These are phyloP conservation scores for Fusarium austroafricanum DNA, from an alignment of 2,329 filamentous ascomycete genomes.

Conservation along the genomic window DNA sequence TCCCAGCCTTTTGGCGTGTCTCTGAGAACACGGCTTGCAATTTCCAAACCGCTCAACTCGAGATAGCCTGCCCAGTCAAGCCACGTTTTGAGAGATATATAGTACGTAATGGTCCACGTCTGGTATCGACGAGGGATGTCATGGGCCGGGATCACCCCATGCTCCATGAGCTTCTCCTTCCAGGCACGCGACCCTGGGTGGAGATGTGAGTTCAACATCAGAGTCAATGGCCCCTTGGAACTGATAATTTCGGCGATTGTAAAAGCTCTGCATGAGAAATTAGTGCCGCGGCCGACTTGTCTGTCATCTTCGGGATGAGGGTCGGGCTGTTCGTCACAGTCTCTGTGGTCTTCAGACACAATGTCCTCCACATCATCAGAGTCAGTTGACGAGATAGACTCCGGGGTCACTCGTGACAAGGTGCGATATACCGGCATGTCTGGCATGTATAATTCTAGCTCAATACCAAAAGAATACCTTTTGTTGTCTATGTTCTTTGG, in stretches of 20 bases:
- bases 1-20: slow-evolving; percentile 31
- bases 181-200: background rate
- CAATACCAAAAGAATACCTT: slow-evolving; percentile 37
- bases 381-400: background rate
- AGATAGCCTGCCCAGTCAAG: slow-evolving; percentile 18
- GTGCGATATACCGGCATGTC: background rate
- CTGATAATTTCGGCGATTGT: background rate
- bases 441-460: slow-evolving; percentile 35
- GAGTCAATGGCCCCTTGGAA: background rate
- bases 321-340: background rate
- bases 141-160: background rate
- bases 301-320: slow-evolving; percentile 23
- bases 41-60: slow-evolving; percentile 15
- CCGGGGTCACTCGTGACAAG: background rate
- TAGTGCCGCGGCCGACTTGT: background rate
- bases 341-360: background rate
- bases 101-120: slow-evolving; percentile 18
- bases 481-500: background rate
- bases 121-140: slow-evolving; percentile 12
- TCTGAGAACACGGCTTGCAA: slow-evolving; percentile 26
- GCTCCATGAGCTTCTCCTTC: slow-evolving; percentile 9
- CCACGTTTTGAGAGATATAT: background rate
- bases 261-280: background rate
- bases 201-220: background rate
- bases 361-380: background rate